phyloP scores from a whole-genome alignment of 768 basidiomycete genomes.

The Mycena chlorophos region DNA sequence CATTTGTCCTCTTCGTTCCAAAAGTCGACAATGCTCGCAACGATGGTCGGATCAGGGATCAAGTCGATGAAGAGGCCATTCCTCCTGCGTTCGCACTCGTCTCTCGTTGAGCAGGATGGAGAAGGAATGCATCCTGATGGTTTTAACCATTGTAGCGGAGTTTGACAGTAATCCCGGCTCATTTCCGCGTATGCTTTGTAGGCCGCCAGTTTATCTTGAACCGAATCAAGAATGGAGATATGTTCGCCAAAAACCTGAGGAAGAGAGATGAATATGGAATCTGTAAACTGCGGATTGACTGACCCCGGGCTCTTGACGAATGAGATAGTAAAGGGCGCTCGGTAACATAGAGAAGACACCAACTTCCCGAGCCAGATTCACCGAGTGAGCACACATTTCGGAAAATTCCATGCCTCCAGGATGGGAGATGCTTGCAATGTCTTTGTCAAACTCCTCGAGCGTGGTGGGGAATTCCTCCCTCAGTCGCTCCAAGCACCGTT shows the following conservation, averaged over 20 bases:
- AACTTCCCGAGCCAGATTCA: slow-evolving; percentile 7
- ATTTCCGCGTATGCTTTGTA: background rate
- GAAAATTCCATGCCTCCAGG: background rate
- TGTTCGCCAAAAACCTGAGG: background rate
- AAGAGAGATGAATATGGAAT: background rate
- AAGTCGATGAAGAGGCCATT: background rate
- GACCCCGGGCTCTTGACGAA: background rate
- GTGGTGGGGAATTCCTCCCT: slow-evolving; percentile 4
- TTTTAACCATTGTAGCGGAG: background rate
- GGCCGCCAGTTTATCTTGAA: background rate
- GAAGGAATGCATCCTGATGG: too few relatives aligned
- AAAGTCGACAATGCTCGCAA: background rate
- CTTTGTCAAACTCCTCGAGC: background rate
- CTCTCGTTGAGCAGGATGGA: too few relatives aligned
- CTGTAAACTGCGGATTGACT: background rate
- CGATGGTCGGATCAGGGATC: background rate
- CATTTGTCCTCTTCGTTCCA: slow-evolving; percentile 4
- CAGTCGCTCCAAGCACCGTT: slow-evolving; percentile 1
- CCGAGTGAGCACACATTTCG: background rate
- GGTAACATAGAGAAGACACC: slow-evolving; percentile 12
- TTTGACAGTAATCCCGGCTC: background rate
- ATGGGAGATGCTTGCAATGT: background rate
- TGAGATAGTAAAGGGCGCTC: background rate
- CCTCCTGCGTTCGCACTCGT: too few relatives aligned
- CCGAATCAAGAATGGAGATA: background rate